Base-by-base conservation (phyloP, 495 filamentous ascomycete species). In the Astrothelium macrocarpum region DNA sequence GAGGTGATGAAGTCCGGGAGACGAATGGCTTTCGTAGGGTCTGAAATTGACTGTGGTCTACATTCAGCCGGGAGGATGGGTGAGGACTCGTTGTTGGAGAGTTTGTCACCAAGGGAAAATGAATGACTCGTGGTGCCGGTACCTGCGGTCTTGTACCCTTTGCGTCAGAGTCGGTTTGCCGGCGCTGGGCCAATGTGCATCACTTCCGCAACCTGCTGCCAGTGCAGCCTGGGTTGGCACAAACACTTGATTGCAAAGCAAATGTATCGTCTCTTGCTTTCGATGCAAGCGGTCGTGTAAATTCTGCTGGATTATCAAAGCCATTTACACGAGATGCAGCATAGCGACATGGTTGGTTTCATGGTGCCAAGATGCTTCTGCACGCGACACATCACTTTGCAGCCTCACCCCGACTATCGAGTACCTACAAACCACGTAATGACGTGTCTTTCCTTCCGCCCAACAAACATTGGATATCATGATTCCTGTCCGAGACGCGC, bases 401-500 rank as follows among this genome's bases (percentile, higher is more conserved):
- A 56, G 49, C 25, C 49, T 56, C 20, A 56, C 25, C 25, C 49
- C 1, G 20, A 56, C 49, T 49, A n/a, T n/a, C n/a, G n/a, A n/a
- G n/a, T n/a, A n/a, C n/a, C n/a, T n/a, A 56, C 25, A 25, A 29
- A 28, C 29, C 29, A 4, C 7, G 9, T 56, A 20, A n/a, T 56
- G 49, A 56, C 25, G 20, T 56, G 10, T 56, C 11, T 25, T 56
- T 29, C 2, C 23, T n/a, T 56, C 7, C 7, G 23, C 9, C 20
- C 26, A n/a, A 56, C 20, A 56, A 2, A 11, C 2, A 56, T 56
- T 29, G 49, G 4, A 32, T 28, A 56, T 56, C 49, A 56, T 56
- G 49, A 56, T 74, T 90, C 87, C 69, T 76, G 76, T 1, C 95
- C 95, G 65, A 99, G 72, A 68, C 83, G 84, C 67, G 85, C 87